These are phyloP conservation scores for Trichoderma gamsii DNA, from an alignment of 495 filamentous ascomycete species.

Conservation along the genomic window DNA sequence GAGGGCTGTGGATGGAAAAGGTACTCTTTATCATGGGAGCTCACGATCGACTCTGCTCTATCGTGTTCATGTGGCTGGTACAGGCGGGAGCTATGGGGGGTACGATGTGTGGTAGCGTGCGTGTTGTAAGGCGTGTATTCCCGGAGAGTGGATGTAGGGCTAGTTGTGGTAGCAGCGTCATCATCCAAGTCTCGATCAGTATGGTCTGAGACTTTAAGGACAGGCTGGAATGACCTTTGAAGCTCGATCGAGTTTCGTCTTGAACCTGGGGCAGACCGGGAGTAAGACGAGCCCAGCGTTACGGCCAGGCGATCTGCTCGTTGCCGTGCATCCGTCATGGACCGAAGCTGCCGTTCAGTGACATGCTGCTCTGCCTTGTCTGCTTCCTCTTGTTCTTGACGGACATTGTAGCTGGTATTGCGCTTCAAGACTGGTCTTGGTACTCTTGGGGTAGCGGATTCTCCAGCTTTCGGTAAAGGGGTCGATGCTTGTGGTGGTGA, in stretches of 20 bases:
- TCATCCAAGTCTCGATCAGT: constrained; percentile 25
- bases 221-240: constrained; percentile 19
- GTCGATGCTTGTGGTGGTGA: too few species aligned
- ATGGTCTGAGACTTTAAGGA: constrained; percentile 16
- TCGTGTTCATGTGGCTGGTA: constrained; percentile 26
- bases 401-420: constrained; percentile 15
- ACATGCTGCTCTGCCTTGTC: constrained; percentile 16
- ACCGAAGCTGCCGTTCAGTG: constrained; percentile 11
- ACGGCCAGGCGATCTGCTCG: constrained; percentile 10
- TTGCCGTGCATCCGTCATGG: constrained; percentile 14
- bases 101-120: neutral
- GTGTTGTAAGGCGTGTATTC: neutral
- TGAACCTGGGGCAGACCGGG: constrained; percentile 30
- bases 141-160: constrained; percentile 18
- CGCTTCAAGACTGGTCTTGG: constrained; percentile 12
- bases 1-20: neutral
- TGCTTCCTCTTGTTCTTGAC: constrained; percentile 13
- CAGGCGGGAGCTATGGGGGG: constrained; percentile 16
- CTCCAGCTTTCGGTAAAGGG: neutral
- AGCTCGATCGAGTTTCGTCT: constrained; percentile 33
- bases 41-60: constrained; percentile 46
- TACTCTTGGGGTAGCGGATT: neutral
- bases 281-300: constrained; percentile 23
- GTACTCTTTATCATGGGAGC: constrained; percentile 41
- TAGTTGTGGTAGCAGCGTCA: constrained; percentile 29